Conservation (phyloP, 2,329 filamentous ascomycete genomes). For the Alternaria sp. region DNA sequence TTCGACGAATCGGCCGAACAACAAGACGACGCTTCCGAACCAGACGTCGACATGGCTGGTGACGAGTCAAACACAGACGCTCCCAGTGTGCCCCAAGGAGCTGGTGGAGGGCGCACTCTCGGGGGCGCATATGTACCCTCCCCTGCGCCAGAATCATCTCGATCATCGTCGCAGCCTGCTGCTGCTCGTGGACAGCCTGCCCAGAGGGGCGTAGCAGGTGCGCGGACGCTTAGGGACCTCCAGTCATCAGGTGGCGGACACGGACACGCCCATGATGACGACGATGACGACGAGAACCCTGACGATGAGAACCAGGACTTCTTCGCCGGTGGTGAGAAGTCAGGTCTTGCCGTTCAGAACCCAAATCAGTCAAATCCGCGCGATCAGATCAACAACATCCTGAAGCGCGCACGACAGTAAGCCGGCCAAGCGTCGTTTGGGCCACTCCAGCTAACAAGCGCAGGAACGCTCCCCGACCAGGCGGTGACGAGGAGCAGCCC, state of each 20-base stretch:
- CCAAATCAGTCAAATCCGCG: constrained; percentile 60
- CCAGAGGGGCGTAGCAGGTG: constrained; percentile 36
- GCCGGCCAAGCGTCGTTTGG: constrained; percentile 9
- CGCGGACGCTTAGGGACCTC: constrained; percentile 55
- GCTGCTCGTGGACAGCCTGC: constrained; percentile 32
- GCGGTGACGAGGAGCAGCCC: constrained; percentile 57
- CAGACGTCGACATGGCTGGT: constrained; percentile 44
- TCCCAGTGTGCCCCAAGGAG: constrained; percentile 26
- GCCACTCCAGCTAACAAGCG: constrained; percentile 27
- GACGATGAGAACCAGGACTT: constrained; percentile 69
- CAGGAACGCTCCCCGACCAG: constrained; percentile 67
- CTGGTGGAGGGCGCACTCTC: constrained; percentile 47
- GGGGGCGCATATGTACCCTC: constrained; percentile 44
- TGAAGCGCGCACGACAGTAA: constrained; percentile 55
- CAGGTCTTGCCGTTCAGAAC: constrained; percentile 71
- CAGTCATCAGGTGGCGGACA: constrained; percentile 52
- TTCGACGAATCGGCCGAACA: constrained; percentile 46
- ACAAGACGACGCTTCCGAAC: constrained; percentile 24
- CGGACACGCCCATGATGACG: constrained; percentile 57
- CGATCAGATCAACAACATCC: constrained; percentile 58
- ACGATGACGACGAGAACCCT: constrained; percentile 62
- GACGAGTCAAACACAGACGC: constrained; percentile 34
- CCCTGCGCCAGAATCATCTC: constrained; percentile 22
- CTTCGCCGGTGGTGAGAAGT: constrained; percentile 87
- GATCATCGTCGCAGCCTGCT: constrained; percentile 18